Base-by-base conservation (phyloP, 257 asterid species). In the Solanum clarkiae region DNA sequence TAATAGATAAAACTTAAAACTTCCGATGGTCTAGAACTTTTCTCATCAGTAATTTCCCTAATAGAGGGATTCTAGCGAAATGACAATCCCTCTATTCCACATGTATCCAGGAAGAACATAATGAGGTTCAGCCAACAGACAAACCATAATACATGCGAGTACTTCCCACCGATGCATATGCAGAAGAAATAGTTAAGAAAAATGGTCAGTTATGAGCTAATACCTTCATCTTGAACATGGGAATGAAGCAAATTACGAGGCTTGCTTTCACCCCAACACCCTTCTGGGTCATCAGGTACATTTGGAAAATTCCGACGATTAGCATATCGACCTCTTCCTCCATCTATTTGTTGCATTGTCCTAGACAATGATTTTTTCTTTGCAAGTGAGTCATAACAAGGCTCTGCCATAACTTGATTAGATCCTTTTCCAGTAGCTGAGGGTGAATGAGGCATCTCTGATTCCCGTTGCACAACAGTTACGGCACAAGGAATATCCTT, bases 391-490 rank as follows among this genome's bases (percentile, higher is more conserved):
- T 83, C 90, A 82, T 70, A 55, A 82, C 75, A 80, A 57, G 93
- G 84, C 63, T 87, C 93, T 18, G 45, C 79, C 62, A 86, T 29
- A 70, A 93, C 89, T 91, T 89, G 93, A 90, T 93, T 93, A 81
- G 97, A 94, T 86, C 97, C 99, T 83, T 85, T 88, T 81, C 94
- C 97, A 86, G 96, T 90, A 57, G 88, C 94, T 84, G 87, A 86
- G 83, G 98, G 93, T 84, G 98, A 93, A 90, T 91, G 94, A 85
- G 94, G 93, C 55, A 86, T 86, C 84, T 93, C 94, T 32, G 82
- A 87, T 71, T 90, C 95, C 88, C 88, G 90, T 87, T 86, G 92
- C 55, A 85, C 83, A 81, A 89, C 88, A 59, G 91, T 90, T 75
- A 89, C 82, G 80, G 90, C 92, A 88, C 92, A 89, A 26, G 93